phyloP scores from a whole-genome alignment of 129 eudicot species.

The Flaveria sonorensis region DNA sequence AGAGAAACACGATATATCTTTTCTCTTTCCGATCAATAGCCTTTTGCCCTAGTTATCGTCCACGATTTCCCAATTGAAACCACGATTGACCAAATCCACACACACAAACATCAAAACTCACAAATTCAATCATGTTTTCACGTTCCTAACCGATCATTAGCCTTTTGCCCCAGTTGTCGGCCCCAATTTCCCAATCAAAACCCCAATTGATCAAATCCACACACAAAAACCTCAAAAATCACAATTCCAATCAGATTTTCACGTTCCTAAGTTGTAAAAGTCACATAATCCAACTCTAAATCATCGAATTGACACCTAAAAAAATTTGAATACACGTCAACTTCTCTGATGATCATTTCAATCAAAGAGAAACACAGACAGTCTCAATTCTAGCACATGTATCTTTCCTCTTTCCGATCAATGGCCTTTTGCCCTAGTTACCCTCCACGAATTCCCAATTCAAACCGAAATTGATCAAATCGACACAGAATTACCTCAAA shows the following conservation, averaged over 20 bases:
- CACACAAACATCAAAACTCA: neutral
- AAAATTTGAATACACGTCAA: neutral
- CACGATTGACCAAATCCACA: neutral
- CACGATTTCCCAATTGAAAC: conserved; percentile 22
- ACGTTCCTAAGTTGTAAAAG: neutral
- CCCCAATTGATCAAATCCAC: neutral
- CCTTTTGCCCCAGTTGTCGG: neutral
- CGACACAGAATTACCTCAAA: conserved; percentile 3
- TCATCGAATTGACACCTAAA: neutral
- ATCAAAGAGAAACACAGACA: too few relatives aligned
- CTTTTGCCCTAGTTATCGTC: neutral
- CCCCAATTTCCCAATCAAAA: conserved; percentile 18
- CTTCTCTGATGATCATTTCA: too few relatives aligned
- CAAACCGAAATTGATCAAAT: neutral
- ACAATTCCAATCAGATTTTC: neutral
- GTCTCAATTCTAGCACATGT: too few relatives aligned
- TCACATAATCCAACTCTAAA: neutral
- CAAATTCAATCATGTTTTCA: conserved; percentile 5
- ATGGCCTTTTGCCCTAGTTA: neutral
- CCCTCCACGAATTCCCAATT: conserved; percentile 18
- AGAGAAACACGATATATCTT: too few relatives aligned
- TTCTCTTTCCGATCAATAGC: too few relatives aligned
- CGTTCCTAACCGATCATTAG: neutral
- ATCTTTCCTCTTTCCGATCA: too few relatives aligned
- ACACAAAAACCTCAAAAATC: neutral